A percentile compares a stretch with the other conserved stretches of the same genome.
Evolutionary conservation across 176 grass and related monocot species (phyloP).

Genomic region (Metroxylon sagu): DNA sequence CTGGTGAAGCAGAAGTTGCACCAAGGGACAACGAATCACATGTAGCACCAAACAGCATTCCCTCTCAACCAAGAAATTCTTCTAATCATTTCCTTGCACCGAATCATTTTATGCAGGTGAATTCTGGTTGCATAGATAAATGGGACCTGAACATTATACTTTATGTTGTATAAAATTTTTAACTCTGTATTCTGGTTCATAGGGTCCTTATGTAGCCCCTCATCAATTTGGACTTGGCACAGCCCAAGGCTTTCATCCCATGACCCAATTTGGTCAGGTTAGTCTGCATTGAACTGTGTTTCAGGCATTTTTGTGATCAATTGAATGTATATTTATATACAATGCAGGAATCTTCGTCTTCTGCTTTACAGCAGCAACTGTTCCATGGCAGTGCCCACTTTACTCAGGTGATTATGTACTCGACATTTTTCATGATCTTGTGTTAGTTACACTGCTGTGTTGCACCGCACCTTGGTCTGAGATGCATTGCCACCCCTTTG

Average conservation of each 20-base stretch:
- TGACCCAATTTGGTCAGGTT: constrained; percentile 78
- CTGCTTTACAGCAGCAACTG: constrained; percentile 45
- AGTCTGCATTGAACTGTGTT: not conserved
- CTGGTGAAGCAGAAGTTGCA: constrained; percentile 35
- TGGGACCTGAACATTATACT: too few relatives aligned
- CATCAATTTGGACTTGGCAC: constrained; percentile 58
- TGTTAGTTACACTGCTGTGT: too few relatives aligned
- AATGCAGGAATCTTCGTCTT: constrained; percentile 37
- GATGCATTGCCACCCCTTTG: too few relatives aligned
- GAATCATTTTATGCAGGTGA: constrained; percentile 65
- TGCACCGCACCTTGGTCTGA: too few relatives aligned
- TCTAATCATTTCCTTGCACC: constrained; percentile 52
- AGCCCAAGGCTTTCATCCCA: constrained; percentile 39
- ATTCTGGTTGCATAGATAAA: constrained; percentile 4
- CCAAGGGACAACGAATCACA: constrained; percentile 41
- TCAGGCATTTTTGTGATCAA: not conserved
- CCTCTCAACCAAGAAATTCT: constrained; percentile 34
- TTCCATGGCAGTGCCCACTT: constrained; percentile 48
- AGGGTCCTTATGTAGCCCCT: constrained; percentile 63
- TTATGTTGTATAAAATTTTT: not conserved
- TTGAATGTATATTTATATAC: not conserved
- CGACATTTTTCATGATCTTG: not conserved
- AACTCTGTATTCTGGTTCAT: constrained; percentile 14
- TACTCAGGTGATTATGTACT: constrained; percentile 35
- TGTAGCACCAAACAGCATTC: constrained; percentile 30